phyloP scores from a whole-genome alignment of 306 rosid species.

The Vachellia collinsii region DNA sequence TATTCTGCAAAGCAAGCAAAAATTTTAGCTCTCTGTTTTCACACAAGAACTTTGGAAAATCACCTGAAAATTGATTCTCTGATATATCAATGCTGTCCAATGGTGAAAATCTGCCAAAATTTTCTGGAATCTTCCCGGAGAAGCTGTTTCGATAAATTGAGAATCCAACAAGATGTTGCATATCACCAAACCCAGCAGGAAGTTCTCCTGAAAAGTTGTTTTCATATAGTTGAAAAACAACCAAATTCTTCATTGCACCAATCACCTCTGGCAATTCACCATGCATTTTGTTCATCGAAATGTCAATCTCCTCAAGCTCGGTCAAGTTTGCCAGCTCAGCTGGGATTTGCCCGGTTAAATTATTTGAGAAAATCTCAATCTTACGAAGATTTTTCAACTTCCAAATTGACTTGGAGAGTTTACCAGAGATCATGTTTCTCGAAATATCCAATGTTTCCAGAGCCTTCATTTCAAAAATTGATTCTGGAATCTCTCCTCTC shows the following conservation, averaged over 20 bases:
- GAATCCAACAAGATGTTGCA: slow-evolving; percentile 67
- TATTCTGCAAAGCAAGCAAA: slow-evolving; percentile 87
- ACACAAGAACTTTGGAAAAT: slow-evolving; percentile 84
- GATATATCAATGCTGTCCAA: slow-evolving; percentile 88
- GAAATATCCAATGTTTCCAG: slow-evolving; percentile 78
- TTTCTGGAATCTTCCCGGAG: slow-evolving; percentile 68
- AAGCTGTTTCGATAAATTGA: slow-evolving; percentile 76
- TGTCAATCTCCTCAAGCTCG: slow-evolving; percentile 75
- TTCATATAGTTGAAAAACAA: slow-evolving; percentile 74
- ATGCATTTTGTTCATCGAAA: slow-evolving; percentile 61
- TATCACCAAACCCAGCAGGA: slow-evolving; percentile 82
- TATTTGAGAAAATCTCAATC: slow-evolving; percentile 71
- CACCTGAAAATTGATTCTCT: slow-evolving; percentile 86
- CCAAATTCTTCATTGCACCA: slow-evolving; percentile 67
- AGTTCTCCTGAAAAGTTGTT: slow-evolving; percentile 81
- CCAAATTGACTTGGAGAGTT: slow-evolving; percentile 70
- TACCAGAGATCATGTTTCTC: slow-evolving; percentile 74
- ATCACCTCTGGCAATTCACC: slow-evolving; percentile 73
- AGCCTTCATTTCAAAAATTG: slow-evolving; percentile 63
- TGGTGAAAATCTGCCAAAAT: slow-evolving; percentile 70
- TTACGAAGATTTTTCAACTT: slow-evolving; percentile 62
- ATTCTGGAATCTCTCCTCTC: slow-evolving; percentile 83
- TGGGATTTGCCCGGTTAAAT: slow-evolving; percentile 79
- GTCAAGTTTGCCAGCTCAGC: slow-evolving; percentile 65
- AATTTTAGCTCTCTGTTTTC: slow-evolving; percentile 55